Conservation (phyloP, 495 filamentous ascomycete genomes). For the Hypoxylon cercidicola region DNA sequence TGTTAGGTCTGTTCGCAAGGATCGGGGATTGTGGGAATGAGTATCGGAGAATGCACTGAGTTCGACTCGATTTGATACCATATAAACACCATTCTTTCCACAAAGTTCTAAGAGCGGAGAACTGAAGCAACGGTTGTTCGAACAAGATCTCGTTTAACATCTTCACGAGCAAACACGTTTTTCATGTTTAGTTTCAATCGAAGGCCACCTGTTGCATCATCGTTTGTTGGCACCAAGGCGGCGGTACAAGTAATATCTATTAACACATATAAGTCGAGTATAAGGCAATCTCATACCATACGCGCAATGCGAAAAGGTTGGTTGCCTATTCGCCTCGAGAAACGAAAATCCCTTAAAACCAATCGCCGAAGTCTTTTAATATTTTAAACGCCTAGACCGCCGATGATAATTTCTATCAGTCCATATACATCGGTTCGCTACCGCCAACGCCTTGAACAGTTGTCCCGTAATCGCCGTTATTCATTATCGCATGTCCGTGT, state of each 20-base stretch:
- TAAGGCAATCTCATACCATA: constrained; percentile 25
- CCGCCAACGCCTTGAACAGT: constrained; percentile 49
- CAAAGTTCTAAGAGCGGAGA: too few relatives aligned
- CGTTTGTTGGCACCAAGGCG: neutral
- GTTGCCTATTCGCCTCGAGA: constrained; percentile 2
- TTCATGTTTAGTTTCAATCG: neutral
- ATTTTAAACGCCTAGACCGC: constrained; percentile 39
- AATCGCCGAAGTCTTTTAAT: constrained; percentile 14
- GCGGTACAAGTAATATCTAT: constrained; percentile 22
- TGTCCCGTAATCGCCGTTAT: constrained; percentile 44
- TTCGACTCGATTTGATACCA: neutral
- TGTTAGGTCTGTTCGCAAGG: constrained; percentile 43
- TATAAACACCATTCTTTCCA: too few relatives aligned
- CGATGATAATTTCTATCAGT: constrained; percentile 35
- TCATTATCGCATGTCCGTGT: constrained; percentile 43
- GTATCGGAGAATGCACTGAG: constrained; percentile 50
- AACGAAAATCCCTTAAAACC: constrained; percentile 5
- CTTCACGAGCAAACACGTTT: neutral
- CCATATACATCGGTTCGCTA: constrained; percentile 56
- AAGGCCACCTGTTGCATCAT: neutral
- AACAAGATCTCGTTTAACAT: too few relatives aligned
- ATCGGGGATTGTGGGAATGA: constrained; percentile 58
- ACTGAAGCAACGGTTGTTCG: too few relatives aligned
- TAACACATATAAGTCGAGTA: constrained; percentile 26
- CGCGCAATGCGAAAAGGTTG: neutral